phyloP scores from a whole-genome alignment of 176 grass and related monocot species.

The Ensete glaucum region DNA sequence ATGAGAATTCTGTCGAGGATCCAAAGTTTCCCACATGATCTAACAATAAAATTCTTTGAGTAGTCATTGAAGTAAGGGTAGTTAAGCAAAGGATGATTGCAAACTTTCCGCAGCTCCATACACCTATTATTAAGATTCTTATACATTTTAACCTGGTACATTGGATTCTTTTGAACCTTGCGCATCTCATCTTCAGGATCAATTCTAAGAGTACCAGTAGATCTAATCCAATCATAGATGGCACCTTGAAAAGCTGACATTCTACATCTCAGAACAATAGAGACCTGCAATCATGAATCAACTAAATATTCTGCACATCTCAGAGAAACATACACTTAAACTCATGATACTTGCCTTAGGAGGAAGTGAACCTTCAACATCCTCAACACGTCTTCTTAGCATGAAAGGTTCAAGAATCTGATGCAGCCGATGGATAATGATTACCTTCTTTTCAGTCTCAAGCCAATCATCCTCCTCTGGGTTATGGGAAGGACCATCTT shows the following conservation, averaged over 20 bases:
- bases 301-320: conserved; percentile 16
- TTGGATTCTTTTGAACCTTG: conserved; percentile 62
- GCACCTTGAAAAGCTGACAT: conserved; percentile 93
- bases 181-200: conserved; percentile 88
- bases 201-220: conserved; percentile 97
- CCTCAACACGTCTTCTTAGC: conserved; percentile 88
- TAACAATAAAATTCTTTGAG: conserved; percentile 73
- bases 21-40: conserved; percentile 98
- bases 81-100: conserved; percentile 86
- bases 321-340: background rate
- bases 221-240: conserved; percentile 99
- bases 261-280: conserved; percentile 94
- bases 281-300: conserved; percentile 38
- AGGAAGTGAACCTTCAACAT: conserved; percentile 98
- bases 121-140: conserved; percentile 98
- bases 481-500: conserved; percentile 51
- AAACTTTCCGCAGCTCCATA: conserved; percentile 99
- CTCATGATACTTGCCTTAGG: conserved; percentile 49
- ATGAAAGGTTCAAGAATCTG: conserved; percentile 99
- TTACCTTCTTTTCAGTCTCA: conserved; percentile 98
- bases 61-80: conserved; percentile 76
- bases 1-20: conserved; percentile 95
- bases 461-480: conserved; percentile 85
- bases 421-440: conserved; percentile 93
- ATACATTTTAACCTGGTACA: conserved; percentile 77